These are phyloP conservation scores for Yamadazyma ubonensis DNA, from an alignment of 805 yeast genomes.

Conservation along the genomic window DNA sequence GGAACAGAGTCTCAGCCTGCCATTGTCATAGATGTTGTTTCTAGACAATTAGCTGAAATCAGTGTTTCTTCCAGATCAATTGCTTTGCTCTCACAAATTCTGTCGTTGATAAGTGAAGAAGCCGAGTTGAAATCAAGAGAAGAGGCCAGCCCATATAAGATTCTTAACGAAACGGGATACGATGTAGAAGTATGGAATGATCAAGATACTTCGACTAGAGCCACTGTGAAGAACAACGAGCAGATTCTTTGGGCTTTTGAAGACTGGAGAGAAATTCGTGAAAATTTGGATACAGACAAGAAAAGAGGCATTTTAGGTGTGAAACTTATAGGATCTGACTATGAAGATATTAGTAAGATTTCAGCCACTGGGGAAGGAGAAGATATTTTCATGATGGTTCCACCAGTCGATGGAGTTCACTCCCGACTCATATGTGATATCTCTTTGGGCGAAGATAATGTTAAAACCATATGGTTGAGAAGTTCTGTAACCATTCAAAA, in stretches of 20 bases:
- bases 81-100: slow-evolving; percentile 70
- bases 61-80: slow-evolving; percentile 81
- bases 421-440: slow-evolving; percentile 75
- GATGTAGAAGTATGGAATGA: slow-evolving; percentile 84
- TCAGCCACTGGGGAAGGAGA: slow-evolving; percentile 84
- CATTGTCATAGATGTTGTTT: slow-evolving; percentile 64
- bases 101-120: slow-evolving; percentile 54
- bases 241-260: slow-evolving; percentile 85
- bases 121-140: slow-evolving; percentile 64
- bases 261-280: slow-evolving; percentile 88
- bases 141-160: slow-evolving; percentile 75
- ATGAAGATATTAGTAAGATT: slow-evolving; percentile 52
- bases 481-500: slow-evolving; percentile 75
- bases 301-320: slow-evolving; percentile 63
- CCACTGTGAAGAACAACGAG: slow-evolving; percentile 48
- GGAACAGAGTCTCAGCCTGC: slow-evolving; percentile 37
- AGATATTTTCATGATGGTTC: slow-evolving; percentile 63
- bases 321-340: slow-evolving; percentile 54
- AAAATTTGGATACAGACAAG: slow-evolving; percentile 65
- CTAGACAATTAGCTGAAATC: slow-evolving; percentile 74
- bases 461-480: slow-evolving; percentile 72
- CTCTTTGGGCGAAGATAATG: slow-evolving; percentile 66
- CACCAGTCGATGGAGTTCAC: slow-evolving; percentile 62
- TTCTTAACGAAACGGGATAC: slow-evolving; percentile 82
- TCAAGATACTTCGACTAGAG: slow-evolving; percentile 13